These are phyloP conservation scores for Xylaria venustula DNA, from an alignment of 495 filamentous ascomycete genomes.

Conservation along the genomic window DNA sequence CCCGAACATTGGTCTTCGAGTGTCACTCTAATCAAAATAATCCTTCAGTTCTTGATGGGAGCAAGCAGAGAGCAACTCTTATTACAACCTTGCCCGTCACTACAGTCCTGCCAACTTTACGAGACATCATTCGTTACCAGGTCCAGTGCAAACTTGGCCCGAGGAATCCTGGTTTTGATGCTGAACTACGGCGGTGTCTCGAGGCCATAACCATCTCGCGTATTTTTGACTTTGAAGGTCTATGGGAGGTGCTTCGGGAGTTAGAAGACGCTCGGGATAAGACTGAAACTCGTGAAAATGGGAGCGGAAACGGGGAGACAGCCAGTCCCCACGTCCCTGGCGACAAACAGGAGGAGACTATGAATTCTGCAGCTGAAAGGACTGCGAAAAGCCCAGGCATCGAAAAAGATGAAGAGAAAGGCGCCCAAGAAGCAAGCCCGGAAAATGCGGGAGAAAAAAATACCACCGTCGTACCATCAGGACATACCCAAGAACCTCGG, in stretches of 20 bases:
- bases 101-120: constrained; percentile 33
- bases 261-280: constrained; percentile 24
- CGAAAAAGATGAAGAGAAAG: not conserved
- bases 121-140: constrained; percentile 31
- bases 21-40: not conserved
- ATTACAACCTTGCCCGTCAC: constrained; percentile 35
- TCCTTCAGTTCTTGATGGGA: not conserved
- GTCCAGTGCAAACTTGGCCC: constrained; percentile 15
- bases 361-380: not conserved
- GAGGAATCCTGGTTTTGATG: constrained; percentile 12
- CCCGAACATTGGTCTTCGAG: constrained; percentile 22
- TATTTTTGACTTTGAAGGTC: constrained; percentile 59
- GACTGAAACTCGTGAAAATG: not conserved
- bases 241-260: constrained; percentile 55
- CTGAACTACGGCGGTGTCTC: constrained; percentile 35
- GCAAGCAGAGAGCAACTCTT: constrained; percentile 24
- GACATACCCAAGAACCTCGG: not conserved
- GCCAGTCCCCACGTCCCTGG: not conserved
- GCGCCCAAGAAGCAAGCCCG: not conserved
- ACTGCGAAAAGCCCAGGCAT: not conserved
- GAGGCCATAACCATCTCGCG: constrained; percentile 53
- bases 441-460: not conserved
- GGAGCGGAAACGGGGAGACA: not conserved
- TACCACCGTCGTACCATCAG: not conserved
- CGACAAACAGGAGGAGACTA: not conserved